These are phyloP conservation scores for Passiflora organensis DNA, from an alignment of 345 rosid species.

Conservation along the genomic window DNA sequence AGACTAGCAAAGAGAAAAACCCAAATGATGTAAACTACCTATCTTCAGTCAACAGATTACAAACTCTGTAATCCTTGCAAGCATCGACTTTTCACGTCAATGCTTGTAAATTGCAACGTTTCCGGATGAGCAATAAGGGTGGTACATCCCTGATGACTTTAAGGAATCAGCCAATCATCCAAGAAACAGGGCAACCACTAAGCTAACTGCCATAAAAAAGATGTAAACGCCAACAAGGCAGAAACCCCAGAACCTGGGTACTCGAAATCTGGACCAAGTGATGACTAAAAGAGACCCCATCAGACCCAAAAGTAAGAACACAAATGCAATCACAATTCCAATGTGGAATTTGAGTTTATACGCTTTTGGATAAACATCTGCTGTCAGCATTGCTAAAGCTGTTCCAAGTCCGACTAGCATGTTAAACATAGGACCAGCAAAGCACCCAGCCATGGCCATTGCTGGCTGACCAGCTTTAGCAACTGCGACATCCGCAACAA, in stretches of 20 bases:
- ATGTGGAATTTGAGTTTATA: slow-evolving; percentile 68
- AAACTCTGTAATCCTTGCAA: slow-evolving; percentile 12
- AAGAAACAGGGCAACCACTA: slow-evolving; percentile 56
- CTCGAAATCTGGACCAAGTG: slow-evolving; percentile 91
- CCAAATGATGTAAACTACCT: not conserved
- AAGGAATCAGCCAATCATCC: slow-evolving; percentile 26
- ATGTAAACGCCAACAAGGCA: slow-evolving; percentile 86
- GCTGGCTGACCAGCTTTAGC: slow-evolving; percentile 98
- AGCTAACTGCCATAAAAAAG: slow-evolving; percentile 56
- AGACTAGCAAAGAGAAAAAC: not conserved
- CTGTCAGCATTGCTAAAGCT: slow-evolving; percentile 73
- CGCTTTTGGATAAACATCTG: slow-evolving; percentile 69
- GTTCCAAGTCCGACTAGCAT: slow-evolving; percentile 96
- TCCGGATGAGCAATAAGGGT: not conserved
- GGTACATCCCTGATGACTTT: not conserved
- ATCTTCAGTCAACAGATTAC: slow-evolving; percentile 20
- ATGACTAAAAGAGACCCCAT: slow-evolving; percentile 92
- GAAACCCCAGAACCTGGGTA: slow-evolving; percentile 89
- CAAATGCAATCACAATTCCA: slow-evolving; percentile 82
- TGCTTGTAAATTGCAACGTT: not conserved
- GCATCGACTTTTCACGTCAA: not conserved
- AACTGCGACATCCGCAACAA: slow-evolving; percentile 91
- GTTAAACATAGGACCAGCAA: slow-evolving; percentile 96
- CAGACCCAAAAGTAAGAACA: slow-evolving; percentile 76
- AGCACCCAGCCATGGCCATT: slow-evolving; percentile 99